Base-by-base conservation (phyloP, 2,329 filamentous ascomycete genomes). In the Anisogramma anomala region DNA sequence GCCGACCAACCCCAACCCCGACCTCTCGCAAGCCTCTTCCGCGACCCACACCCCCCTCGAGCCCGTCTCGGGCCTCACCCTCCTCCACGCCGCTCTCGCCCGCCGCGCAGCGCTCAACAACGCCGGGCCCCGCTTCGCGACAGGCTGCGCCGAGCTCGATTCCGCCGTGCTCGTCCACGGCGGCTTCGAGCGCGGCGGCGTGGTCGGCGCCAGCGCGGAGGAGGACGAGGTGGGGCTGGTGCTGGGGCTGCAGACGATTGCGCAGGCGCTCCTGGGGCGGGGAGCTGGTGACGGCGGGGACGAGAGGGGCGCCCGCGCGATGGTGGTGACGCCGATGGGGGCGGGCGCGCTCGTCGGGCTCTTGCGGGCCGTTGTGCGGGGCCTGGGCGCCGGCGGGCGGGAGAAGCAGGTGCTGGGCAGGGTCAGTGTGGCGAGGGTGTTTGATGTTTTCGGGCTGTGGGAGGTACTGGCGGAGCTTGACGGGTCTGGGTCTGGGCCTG, bases 361-460 rank as follows among this genome's bases (percentile, higher is more conserved):
- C 8, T 48, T 76, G 36, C 56, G 64, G 13, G 58, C 63, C n/a
- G 60, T 61, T 1, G 36, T 73, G 19, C 54, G 50, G 9, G 53
- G 56, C 0, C 62, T 67, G 49, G 36, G 42, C 9, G 49, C 49
- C 6, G 35, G 49, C 4, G 47, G 47, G 2, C 52, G 45, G 35
- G 39, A 63, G 20, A 60, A 53, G 38, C 49, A 52, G 3, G 63
- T 60, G 42, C 57, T 80, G 3, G 67, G 71, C 33, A 60, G 61
- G 33, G 66, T 77, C 3, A 64, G 67, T 23, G 61, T 79, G 20
- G 71, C 71, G 18, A 63, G 70, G 18, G 66, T 79, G 1, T 79
- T 79, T 48, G 73, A 77, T 45, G 49, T 75, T 9, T 66, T 76
- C 33, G 76, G 76, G 0, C 49, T 79, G 14, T 68, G 64, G 64